Evolutionary conservation across 495 filamentous ascomycete species (phyloP).

Genomic region (Neurospora pannonica): DNA sequence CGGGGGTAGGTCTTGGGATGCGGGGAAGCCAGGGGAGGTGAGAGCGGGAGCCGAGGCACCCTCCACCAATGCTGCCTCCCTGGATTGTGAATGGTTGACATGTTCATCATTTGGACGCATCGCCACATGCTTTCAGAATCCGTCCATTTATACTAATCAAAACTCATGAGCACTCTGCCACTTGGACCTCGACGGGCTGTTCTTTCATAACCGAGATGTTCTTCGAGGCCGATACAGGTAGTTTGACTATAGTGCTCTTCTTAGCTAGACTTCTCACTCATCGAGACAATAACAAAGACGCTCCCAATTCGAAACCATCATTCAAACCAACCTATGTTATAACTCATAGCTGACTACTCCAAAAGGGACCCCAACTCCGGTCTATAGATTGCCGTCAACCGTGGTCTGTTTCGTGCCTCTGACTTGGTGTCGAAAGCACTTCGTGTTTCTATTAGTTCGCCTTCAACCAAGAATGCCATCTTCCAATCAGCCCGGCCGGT

Average conservation of each 20-base stretch:
- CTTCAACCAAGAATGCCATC: not conserved
- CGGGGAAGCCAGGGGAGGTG: conserved; percentile 3
- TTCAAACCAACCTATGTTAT: not conserved
- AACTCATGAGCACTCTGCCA: not conserved
- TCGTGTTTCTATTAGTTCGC: not conserved
- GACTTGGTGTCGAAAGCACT: not conserved
- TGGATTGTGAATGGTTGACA: not conserved
- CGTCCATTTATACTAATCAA: not conserved
- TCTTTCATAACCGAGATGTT: not conserved
- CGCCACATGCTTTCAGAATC: not conserved
- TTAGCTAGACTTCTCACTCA: not conserved
- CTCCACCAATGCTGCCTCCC: not conserved
- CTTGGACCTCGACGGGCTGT: not conserved
- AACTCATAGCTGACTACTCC: not conserved
- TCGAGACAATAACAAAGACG: not conserved
- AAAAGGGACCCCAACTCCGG: not conserved
- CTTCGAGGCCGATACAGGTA: not conserved
- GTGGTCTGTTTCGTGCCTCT: not conserved
- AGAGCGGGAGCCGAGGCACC: not conserved
- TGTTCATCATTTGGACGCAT: not conserved
- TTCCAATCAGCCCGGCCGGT: not conserved
- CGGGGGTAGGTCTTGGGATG: conserved; percentile 2
- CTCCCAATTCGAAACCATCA: not conserved
- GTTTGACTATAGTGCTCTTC: not conserved
- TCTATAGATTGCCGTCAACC: not conserved